Evolutionary conservation across 2,329 filamentous ascomycete genomes (phyloP).

Genomic region (Fusarium ambrosium): DNA sequence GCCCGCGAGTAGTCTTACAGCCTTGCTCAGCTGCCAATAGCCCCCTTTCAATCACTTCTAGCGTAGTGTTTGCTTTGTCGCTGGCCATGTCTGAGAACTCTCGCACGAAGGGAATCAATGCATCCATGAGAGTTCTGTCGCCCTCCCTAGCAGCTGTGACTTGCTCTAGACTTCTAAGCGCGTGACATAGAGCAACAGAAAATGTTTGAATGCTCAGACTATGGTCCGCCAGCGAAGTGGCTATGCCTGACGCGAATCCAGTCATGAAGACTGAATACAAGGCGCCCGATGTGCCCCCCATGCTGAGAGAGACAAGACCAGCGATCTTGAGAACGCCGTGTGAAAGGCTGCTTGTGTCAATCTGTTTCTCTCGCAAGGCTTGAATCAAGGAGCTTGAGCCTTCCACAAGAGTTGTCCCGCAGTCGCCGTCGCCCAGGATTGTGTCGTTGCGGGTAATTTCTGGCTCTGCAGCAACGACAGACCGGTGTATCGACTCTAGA

Average conservation of each 20-base stretch:
- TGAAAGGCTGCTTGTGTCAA: slow-evolving; percentile 5
- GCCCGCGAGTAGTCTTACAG: background rate
- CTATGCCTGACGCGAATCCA: background rate
- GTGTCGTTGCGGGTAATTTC: slow-evolving; percentile 15
- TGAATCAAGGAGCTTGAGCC: slow-evolving; percentile 3
- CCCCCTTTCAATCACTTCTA: background rate
- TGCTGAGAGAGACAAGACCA: slow-evolving; percentile 5
- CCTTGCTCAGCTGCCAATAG: background rate
- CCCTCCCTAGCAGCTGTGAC: slow-evolving; percentile 13
- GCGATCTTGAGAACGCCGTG: slow-evolving; percentile 10
- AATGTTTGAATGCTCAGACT: background rate
- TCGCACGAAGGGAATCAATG: slow-evolving; percentile 6
- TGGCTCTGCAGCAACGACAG: slow-evolving; percentile 1
- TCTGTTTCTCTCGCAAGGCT: background rate
- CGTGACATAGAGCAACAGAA: background rate
- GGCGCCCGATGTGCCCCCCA: slow-evolving; percentile 14
- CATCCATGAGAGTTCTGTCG: slow-evolving; percentile 20
- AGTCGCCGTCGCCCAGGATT: slow-evolving; percentile 15
- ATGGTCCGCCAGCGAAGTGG: background rate
- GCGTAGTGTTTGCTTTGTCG: background rate
- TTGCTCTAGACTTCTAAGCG: slow-evolving; percentile 2
- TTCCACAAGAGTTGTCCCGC: slow-evolving; percentile 10
- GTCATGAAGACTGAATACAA: slow-evolving; percentile 12
- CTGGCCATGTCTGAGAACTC: background rate
- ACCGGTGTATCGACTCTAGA: background rate